phyloP scores from a whole-genome alignment of 768 basidiomycete genomes.

The Leccinum olivaceopallidum region DNA sequence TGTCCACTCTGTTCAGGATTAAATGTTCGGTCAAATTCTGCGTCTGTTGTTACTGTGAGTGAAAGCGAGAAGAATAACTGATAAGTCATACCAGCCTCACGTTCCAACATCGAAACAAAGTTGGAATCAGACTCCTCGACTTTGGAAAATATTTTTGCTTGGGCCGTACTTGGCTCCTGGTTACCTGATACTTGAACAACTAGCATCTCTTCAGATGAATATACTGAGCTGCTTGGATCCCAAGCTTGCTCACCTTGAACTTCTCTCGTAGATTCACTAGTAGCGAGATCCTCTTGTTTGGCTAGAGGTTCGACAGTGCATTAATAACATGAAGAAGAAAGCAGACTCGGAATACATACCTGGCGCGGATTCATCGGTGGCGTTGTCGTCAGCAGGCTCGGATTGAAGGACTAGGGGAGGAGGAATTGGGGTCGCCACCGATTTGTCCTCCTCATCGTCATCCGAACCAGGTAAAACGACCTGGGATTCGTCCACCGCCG shows the following conservation, averaged over 20 bases:
- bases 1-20: constrained; percentile 17
- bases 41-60: constrained; percentile 20
- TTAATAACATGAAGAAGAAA: constrained; percentile 1
- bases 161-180: constrained; percentile 11
- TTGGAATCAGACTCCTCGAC: constrained; percentile 33
- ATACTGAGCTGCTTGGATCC: not conserved
- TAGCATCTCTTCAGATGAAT: constrained; percentile 7
- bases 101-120: constrained; percentile 27
- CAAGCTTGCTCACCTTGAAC: constrained; percentile 14
- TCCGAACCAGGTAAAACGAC: constrained; percentile 11
- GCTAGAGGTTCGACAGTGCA: constrained; percentile 5
- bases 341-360: constrained; percentile 9
- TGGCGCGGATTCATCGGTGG: not conserved
- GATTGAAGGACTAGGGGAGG: constrained; percentile 8
- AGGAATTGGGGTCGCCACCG: constrained; percentile 18
- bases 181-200: constrained; percentile 13
- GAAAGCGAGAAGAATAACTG: not conserved
- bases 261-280: constrained; percentile 8
- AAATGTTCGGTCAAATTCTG: constrained; percentile 30
- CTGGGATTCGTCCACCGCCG: constrained; percentile 21
- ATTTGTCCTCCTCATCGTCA: constrained; percentile 16
- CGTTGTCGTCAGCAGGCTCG: not conserved
- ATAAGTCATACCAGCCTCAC: constrained; percentile 30
- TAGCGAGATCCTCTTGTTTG: not conserved
- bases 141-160: constrained; percentile 11